Evolutionary conservation across 2,329 filamentous ascomycete genomes (phyloP).

Genomic region (Aspergillus sp.): DNA sequence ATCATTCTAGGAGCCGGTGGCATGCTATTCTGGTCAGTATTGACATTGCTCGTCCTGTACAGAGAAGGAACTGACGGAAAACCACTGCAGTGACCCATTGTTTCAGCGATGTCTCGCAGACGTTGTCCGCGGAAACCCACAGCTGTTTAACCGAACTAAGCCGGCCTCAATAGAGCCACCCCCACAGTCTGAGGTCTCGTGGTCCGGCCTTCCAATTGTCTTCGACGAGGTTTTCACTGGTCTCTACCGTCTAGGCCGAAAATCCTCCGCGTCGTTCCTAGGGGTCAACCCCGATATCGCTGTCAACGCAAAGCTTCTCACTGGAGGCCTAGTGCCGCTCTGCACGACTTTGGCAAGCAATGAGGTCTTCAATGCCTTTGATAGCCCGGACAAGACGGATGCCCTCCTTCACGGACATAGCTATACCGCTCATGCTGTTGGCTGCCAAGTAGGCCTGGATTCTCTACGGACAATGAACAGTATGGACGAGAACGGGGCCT

Average conservation of each 20-base stretch:
- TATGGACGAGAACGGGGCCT: conserved; percentile 58
- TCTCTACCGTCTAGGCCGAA: conserved; percentile 74
- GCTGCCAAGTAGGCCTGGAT: conserved; percentile 74
- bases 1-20: conserved; percentile 78
- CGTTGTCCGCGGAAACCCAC: conserved; percentile 60
- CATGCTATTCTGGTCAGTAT: conserved; percentile 72
- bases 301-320: conserved; percentile 80
- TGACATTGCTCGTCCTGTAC: neutral
- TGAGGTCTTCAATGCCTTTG: conserved; percentile 70
- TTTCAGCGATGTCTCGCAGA: conserved; percentile 73
- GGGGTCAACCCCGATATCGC: conserved; percentile 69
- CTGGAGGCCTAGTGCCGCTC: conserved; percentile 75
- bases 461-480: conserved; percentile 60
- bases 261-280: conserved; percentile 70
- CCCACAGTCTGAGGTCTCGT: conserved; percentile 37
- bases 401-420: conserved; percentile 81
- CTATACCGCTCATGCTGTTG: conserved; percentile 81
- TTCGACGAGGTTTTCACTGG: conserved; percentile 90
- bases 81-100: conserved; percentile 65
- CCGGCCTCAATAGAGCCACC: conserved; percentile 4
- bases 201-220: conserved; percentile 74
- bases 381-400: conserved; percentile 71
- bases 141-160: conserved; percentile 51
- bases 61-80: neutral
- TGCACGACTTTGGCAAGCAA: conserved; percentile 74